Base-by-base conservation (phyloP, 768 basidiomycete species). In the Kockovaella imperatae region DNA sequence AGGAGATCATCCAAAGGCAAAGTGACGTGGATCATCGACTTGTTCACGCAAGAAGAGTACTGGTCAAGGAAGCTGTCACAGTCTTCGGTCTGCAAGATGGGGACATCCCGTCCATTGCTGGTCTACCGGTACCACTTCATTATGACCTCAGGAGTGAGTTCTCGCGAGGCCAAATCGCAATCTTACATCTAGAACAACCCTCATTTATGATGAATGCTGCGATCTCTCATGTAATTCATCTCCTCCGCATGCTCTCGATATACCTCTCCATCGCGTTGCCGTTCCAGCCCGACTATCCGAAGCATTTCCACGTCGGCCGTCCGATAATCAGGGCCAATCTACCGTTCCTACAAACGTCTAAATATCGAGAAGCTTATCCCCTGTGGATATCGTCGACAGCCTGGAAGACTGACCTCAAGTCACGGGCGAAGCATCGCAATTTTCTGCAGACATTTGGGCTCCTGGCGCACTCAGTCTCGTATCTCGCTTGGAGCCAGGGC, bases 231-330 rank as follows among this genome's bases (percentile, higher is more conserved):
- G 53, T 50, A 13, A 29, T 66, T 25, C 68, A 70, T 46, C 57
- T 70, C 3, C 47, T 66, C 20, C 45, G 44, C n/a, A 56, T 66
- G 13, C 31, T 70, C 51, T 64, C 66, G 5, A 29, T 31, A 3
- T 70, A 70, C 44, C 60, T 70, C 20, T 59, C 60, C 10, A 53
- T 68, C 23, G 48, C 50, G 0, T 51, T 70, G 0, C 68, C 68
- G 5, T 70, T 64, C 48, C 26, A 38, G 3, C 60, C 65, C 3
- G 36, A 28, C 0, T 42, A 45, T 13, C 36, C 52, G 11, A 30
- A 51, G 3, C 47, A 39, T 4, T 28, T 34, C 1, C 60, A 62
- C 35, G 32, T 62, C 13, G 60, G 60, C n/a, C 43, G 57, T 10
- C 57, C 60, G 1, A 14, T 44, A 35, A 52, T 64, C 38, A 32